phyloP scores from a whole-genome alignment of 2,329 filamentous ascomycete genomes.

The Elsinoe australis region DNA sequence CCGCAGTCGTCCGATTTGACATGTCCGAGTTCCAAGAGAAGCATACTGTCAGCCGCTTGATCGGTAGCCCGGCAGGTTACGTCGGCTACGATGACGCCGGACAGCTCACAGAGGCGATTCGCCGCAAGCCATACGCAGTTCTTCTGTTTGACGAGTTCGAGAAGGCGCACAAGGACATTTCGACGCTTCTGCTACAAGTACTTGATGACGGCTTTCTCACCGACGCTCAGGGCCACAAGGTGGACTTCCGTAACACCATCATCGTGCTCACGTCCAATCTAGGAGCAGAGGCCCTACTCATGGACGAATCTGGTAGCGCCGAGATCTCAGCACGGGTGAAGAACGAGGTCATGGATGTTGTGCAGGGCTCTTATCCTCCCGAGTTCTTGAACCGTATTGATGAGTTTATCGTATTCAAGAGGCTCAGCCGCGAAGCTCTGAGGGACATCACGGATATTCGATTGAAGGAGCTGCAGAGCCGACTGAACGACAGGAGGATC shows the following conservation, averaged over 20 bases:
- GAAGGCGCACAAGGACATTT: slow-evolving; percentile 93
- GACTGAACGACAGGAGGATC: slow-evolving; percentile 81
- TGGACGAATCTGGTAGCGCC: slow-evolving; percentile 25
- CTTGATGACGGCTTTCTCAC: slow-evolving; percentile 94
- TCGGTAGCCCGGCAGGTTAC: slow-evolving; percentile 88
- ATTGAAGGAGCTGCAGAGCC: slow-evolving; percentile 70
- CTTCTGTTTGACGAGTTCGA: slow-evolving; percentile 96
- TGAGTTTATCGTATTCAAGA: slow-evolving; percentile 93
- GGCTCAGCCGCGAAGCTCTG: slow-evolving; percentile 68
- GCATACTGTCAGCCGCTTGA: slow-evolving; percentile 86
- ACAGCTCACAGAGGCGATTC: slow-evolving; percentile 89
- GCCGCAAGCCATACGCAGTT: slow-evolving; percentile 90
- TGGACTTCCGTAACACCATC: slow-evolving; percentile 93
- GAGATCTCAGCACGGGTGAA: slow-evolving; percentile 64
- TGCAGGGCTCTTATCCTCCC: slow-evolving; percentile 66
- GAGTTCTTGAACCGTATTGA: slow-evolving; percentile 97
- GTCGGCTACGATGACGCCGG: slow-evolving; percentile 96
- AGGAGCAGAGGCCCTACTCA: slow-evolving; percentile 82
- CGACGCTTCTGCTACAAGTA: slow-evolving; percentile 82
- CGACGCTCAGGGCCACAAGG: slow-evolving; percentile 89
- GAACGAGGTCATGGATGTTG: slow-evolving; percentile 79
- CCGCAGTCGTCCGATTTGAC: slow-evolving; percentile 86
- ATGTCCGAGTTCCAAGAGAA: slow-evolving; percentile 99
- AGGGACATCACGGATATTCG: slow-evolving; percentile 92
- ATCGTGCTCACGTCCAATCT: slow-evolving; percentile 95